Conservation (phyloP, 2,329 filamentous ascomycete genomes). For the Apiospora malaysiana region DNA sequence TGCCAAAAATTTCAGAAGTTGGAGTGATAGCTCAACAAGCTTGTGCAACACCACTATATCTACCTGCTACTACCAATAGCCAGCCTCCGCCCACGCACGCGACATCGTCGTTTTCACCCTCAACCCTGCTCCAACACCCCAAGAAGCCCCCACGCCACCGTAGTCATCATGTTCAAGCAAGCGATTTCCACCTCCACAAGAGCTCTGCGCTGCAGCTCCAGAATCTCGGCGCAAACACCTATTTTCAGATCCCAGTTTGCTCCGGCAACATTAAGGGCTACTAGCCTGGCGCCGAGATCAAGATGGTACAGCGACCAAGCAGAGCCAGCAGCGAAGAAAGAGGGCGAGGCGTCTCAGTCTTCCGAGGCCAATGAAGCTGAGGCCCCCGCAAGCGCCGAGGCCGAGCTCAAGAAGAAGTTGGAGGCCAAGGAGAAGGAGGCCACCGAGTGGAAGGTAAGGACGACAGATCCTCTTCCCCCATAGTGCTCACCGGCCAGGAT, state of each 20-base stretch:
- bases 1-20: slow-evolving; percentile 11
- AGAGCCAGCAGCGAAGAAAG: slow-evolving; percentile 48
- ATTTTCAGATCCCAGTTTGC: slow-evolving; percentile 52
- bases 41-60: neutral
- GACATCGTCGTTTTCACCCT: neutral
- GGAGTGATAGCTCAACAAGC: slow-evolving; percentile 3
- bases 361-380: slow-evolving; percentile 41
- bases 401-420: slow-evolving; percentile 67
- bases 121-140: neutral
- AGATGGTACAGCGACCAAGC: slow-evolving; percentile 46
- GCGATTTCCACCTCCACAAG: slow-evolving; percentile 37
- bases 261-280: slow-evolving; percentile 43
- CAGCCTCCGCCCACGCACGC: neutral
- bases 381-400: slow-evolving; percentile 48
- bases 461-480: slow-evolving; percentile 1
- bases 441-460: slow-evolving; percentile 81
- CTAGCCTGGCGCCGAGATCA: slow-evolving; percentile 32
- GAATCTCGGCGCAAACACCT: slow-evolving; percentile 56
- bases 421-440: slow-evolving; percentile 76
- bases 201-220: slow-evolving; percentile 37
- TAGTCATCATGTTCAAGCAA: slow-evolving; percentile 38
- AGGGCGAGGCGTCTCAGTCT: slow-evolving; percentile 41
- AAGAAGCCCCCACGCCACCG: neutral
- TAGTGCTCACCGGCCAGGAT: neutral
- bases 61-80: neutral